Percentiles rank a stretch among this genome's conserved stretches.
phyloP scores from a whole-genome alignment of 139 green algal genomes.

The Tetratostichococcus sp. region DNA sequence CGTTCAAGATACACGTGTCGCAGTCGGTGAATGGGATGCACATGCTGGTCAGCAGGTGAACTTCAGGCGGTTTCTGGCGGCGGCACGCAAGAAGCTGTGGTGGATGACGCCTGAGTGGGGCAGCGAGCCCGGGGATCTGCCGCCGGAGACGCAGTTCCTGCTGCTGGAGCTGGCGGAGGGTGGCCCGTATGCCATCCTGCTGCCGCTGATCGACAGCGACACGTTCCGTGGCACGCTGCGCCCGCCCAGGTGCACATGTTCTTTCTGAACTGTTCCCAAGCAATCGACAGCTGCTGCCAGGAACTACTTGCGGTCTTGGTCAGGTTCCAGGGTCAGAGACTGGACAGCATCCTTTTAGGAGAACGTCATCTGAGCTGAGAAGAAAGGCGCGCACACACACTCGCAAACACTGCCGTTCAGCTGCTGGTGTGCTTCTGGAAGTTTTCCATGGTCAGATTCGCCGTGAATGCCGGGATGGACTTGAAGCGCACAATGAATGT shows the following conservation, averaged over 20 bases:
- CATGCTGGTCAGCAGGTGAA: constrained; percentile 6
- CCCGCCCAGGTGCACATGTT: constrained; percentile 42
- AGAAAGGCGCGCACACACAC: too few relatives aligned
- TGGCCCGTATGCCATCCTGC: constrained; percentile 63
- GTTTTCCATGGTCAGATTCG: constrained; percentile 80
- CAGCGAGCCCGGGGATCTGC: constrained; percentile 50
- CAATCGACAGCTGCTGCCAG: too few relatives aligned
- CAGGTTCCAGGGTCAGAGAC: too few relatives aligned
- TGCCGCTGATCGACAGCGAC: constrained; percentile 77
- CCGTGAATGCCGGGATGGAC: constrained; percentile 78
- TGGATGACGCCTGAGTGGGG: constrained; percentile 93
- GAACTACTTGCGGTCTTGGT: too few relatives aligned
- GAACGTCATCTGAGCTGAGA: too few relatives aligned
- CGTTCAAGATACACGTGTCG: too few relatives aligned
- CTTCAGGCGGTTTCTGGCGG: constrained; percentile 22
- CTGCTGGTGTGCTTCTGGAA: constrained; percentile 73
- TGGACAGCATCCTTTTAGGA: too few relatives aligned
- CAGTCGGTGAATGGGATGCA: neutral
- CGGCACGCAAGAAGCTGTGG: constrained; percentile 64
- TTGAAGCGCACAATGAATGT: constrained; percentile 64
- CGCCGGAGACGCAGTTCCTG: constrained; percentile 91
- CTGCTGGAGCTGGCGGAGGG: constrained; percentile 66
- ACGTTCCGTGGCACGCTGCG: constrained; percentile 70
- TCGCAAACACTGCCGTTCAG: too few relatives aligned
- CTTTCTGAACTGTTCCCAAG: too few relatives aligned